Conservation (phyloP, 129 eudicot species). For the Flaveria brownii region DNA sequence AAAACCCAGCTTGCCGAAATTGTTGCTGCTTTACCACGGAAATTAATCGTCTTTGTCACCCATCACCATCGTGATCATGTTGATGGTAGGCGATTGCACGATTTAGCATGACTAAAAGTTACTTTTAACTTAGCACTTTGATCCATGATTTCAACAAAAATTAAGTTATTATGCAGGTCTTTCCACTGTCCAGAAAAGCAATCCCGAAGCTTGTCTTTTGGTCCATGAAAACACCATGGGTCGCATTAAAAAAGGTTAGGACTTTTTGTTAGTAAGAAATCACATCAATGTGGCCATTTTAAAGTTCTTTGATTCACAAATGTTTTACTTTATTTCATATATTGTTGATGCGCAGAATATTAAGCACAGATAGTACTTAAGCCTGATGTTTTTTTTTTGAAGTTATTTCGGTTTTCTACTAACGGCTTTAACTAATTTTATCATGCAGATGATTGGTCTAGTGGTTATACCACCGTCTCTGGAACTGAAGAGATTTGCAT, state of each 20-base stretch:
- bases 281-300: neutral
- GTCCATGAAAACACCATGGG: slow-evolving; percentile 77
- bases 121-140: slow-evolving; percentile 1
- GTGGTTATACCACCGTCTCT: slow-evolving; percentile 51
- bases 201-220: slow-evolving; percentile 81
- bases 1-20: slow-evolving; percentile 69
- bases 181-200: slow-evolving; percentile 73
- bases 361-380: neutral
- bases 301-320: neutral
- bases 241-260: slow-evolving; percentile 66
- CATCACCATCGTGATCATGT: slow-evolving; percentile 96
- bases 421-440: neutral
- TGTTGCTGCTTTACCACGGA: slow-evolving; percentile 75
- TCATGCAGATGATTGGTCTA: slow-evolving; percentile 77
- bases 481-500: slow-evolving; percentile 85
- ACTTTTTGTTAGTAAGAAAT: neutral
- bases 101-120: slow-evolving; percentile 12
- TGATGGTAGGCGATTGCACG: slow-evolving; percentile 64
- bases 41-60: slow-evolving; percentile 77
- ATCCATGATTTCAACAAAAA: neutral
- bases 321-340: neutral
- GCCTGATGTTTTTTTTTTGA: neutral
- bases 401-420: too few relatives aligned
- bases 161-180: slow-evolving; percentile 57
- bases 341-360: neutral